Base-by-base conservation (phyloP, 371 early-diverging fungal species). In the Gilbertella persicaria region DNA sequence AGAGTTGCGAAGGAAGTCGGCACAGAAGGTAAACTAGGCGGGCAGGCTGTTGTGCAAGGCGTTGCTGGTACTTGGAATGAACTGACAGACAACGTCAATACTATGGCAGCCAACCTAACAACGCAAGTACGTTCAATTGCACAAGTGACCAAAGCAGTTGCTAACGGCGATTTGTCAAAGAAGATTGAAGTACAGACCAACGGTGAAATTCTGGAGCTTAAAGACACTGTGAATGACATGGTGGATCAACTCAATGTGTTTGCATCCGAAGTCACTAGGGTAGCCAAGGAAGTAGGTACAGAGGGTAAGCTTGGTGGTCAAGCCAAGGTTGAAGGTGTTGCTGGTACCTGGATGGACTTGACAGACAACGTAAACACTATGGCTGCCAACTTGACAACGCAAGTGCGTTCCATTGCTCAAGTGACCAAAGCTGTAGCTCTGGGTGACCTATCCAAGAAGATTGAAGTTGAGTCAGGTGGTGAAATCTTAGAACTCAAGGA, bases 1-100 rank as follows among this genome's bases (percentile, higher is more conserved):
- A 62, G 73, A 13, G 58, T 58, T 0, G 25, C 58, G 2, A 33
- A 38, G 1, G 67, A 64, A 57, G 64, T 50, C 63, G 82, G 82
- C 0, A 82, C 82, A 0, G 82, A 84, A 6, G 82, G 84, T 12
- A 66, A 68, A 78, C 67, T 41, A 45, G 72, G 82, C 5, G 68
- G 73, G 1, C 72, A 71, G 29, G 73, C 71, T 14, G 37, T 30
- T 2, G 83, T 83, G 0, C 55, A 75, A 23, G 74, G 65, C 16
- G 81, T 82, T 3, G 79, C 60, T 26, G 86, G 86, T 19, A 81
- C 77, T 0, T 85, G 85, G 85, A 73, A 79, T 79, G 66, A 71
- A 7, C 59, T 77, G 8, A 76, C 80, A 0, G 66, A 77, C 30
- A 79, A 76, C 38, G 75, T 74, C 40, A 47, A 77, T 40, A 51